phyloP scores from a whole-genome alignment of 352 stramenopile genomes.

The Salisapilia sapeloensis region DNA sequence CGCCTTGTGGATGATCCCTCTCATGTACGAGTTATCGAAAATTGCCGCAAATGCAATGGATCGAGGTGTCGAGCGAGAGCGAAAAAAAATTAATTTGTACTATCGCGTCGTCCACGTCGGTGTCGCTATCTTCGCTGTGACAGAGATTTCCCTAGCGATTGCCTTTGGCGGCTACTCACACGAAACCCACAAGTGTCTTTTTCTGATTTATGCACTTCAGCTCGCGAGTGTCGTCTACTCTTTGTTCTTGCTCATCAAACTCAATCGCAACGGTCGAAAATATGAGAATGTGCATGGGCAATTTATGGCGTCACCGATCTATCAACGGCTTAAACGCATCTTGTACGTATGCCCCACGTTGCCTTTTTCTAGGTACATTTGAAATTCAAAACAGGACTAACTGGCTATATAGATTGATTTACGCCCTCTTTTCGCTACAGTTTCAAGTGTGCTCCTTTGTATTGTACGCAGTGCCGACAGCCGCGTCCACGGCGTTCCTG shows the following conservation, averaged over 20 bases:
- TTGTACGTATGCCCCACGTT: conserved; percentile 47
- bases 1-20: conserved; percentile 24
- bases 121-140: conserved; percentile 11
- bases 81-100: conserved; percentile 21
- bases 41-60: conserved; percentile 50
- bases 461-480: conserved; percentile 11
- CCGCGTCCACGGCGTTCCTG: conserved; percentile 9
- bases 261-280: conserved; percentile 25
- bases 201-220: conserved; percentile 28
- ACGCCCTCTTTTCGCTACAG: conserved; percentile 28
- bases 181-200: conserved; percentile 11
- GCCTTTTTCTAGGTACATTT: conserved; percentile 5
- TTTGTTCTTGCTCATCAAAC: conserved; percentile 12
- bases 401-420: conserved; percentile 16
- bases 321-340: conserved; percentile 33
- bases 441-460: conserved; percentile 29
- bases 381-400: background rate
- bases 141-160: conserved; percentile 10
- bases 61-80: conserved; percentile 19
- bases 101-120: conserved; percentile 8
- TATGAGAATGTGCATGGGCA: conserved; percentile 31
- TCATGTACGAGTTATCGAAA: conserved; percentile 38
- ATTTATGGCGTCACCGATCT: conserved; percentile 34
- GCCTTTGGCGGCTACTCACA: conserved; percentile 14
- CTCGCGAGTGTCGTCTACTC: conserved; percentile 27